These are phyloP conservation scores for Colletotrichum theobromicola DNA, from an alignment of 2,329 filamentous ascomycete species.

Conservation along the genomic window DNA sequence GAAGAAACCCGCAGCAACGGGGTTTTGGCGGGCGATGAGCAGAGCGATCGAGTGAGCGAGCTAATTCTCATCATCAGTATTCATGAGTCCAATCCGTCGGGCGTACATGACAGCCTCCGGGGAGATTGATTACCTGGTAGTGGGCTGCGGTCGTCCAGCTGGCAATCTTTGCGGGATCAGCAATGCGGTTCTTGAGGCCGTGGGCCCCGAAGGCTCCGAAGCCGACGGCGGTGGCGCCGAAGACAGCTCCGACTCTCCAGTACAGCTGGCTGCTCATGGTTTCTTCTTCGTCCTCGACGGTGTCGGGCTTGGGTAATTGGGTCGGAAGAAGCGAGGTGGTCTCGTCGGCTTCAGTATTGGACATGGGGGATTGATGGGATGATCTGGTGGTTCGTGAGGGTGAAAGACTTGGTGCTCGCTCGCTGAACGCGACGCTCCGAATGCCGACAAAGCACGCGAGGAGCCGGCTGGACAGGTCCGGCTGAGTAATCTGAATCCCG, in stretches of 20 bases:
- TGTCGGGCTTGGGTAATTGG: background rate
- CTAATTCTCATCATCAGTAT: conserved; percentile 37
- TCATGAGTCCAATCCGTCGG: too few species aligned
- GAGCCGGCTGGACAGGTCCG: background rate
- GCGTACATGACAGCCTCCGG: background rate
- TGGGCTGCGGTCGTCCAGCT: conserved; percentile 71
- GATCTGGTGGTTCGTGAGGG: background rate
- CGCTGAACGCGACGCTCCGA: background rate
- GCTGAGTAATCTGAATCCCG: background rate
- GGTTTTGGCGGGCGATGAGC: conserved; percentile 63
- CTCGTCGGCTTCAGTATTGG: background rate
- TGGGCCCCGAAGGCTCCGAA: conserved; percentile 73
- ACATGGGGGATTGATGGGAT: conserved; percentile 1
- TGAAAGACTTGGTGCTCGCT: background rate
- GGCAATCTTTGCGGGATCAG: conserved; percentile 62
- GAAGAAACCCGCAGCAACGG: conserved; percentile 62
- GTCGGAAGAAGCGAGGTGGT: background rate
- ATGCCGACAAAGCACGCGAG: background rate
- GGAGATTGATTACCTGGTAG: conserved; percentile 59
- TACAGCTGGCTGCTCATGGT: conserved; percentile 40
- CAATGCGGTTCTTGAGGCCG: conserved; percentile 65
- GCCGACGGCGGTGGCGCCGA: conserved; percentile 64
- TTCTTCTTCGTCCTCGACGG: background rate
- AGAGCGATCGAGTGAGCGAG: conserved; percentile 67
- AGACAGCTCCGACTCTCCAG: conserved; percentile 68